A percentile compares a stretch with the other conserved stretches of the same genome.
phyloP scores from a whole-genome alignment of 2,329 filamentous ascomycete species.

The Sclerotinia trifoliorum region DNA sequence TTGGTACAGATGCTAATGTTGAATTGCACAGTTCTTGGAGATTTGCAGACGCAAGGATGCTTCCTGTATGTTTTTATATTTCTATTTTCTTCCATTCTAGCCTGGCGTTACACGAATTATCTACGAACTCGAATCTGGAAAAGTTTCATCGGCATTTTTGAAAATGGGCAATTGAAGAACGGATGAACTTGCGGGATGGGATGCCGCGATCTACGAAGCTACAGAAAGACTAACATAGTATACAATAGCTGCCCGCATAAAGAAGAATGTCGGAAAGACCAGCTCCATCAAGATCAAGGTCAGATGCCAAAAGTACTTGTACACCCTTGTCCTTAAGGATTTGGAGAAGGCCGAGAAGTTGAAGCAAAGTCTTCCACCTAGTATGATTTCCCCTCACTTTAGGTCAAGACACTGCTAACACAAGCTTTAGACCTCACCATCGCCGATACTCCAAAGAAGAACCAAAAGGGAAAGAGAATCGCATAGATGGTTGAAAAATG shows the following conservation, averaged over 20 bases:
- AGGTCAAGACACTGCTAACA: conserved; percentile 12
- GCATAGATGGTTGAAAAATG: conserved; percentile 30
- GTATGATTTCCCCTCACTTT: conserved; percentile 57
- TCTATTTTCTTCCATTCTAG: not conserved
- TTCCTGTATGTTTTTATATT: conserved; percentile 72
- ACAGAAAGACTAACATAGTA: conserved; percentile 27
- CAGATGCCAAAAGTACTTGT: conserved; percentile 92
- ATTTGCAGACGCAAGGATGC: conserved; percentile 99
- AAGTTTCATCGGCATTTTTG: conserved; percentile 9
- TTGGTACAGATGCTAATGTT: conserved; percentile 20
- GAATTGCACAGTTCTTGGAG: conserved; percentile 80
- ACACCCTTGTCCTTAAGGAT: conserved; percentile 98
- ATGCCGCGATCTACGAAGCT: not conserved
- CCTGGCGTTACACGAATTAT: not conserved
- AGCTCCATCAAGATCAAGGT: conserved; percentile 99
- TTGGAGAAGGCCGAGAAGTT: conserved; percentile 99
- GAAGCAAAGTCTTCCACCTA: conserved; percentile 96
- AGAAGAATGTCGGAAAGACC: conserved; percentile 76
- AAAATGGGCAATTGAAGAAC: not conserved
- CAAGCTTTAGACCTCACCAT: conserved; percentile 52
- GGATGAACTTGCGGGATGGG: not conserved
- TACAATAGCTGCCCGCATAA: conserved; percentile 75
- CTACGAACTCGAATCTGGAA: not conserved
- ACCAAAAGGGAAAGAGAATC: conserved; percentile 45
- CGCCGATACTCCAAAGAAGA: conserved; percentile 61